Percentiles rank a stretch among this genome's conserved stretches.
Evolutionary conservation across 352 stramenopile species (phyloP).

Genomic region (Phytophthora foliorum): DNA sequence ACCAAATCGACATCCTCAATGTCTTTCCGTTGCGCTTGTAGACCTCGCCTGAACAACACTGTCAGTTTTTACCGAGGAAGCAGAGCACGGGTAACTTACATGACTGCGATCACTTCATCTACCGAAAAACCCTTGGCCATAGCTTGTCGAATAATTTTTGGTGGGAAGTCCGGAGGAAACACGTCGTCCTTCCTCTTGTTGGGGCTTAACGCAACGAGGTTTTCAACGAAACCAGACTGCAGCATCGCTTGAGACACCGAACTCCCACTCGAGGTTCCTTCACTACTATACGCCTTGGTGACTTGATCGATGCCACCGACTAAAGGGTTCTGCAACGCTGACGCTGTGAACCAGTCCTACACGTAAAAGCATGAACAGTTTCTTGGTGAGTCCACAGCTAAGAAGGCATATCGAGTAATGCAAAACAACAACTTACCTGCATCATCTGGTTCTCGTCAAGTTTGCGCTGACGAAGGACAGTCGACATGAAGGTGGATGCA

Average conservation of each 20-base stretch:
- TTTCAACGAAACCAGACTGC: constrained; percentile 50
- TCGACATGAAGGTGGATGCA: constrained; percentile 61
- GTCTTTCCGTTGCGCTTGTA: constrained; percentile 60
- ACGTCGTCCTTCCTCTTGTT: constrained; percentile 57
- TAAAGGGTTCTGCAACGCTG: constrained; percentile 61
- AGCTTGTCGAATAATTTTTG: constrained; percentile 57
- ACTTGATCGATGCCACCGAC: constrained; percentile 44
- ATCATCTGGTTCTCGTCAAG: constrained; percentile 65
- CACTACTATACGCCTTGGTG: constrained; percentile 39
- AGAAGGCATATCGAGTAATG: not conserved
- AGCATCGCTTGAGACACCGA: constrained; percentile 44
- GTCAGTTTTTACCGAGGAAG: not conserved
- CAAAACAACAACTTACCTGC: constrained; percentile 39
- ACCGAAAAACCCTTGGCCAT: constrained; percentile 62
- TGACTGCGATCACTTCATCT: constrained; percentile 60
- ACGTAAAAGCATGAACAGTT: not conserved
- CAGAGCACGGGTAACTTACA: constrained; percentile 40
- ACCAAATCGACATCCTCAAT: constrained; percentile 49
- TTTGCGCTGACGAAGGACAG: constrained; percentile 56
- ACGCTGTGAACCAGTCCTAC: constrained; percentile 65
- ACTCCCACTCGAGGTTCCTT: constrained; percentile 21
- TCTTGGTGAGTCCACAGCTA: not conserved
- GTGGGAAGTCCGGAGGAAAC: constrained; percentile 61
- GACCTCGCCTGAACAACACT: constrained; percentile 46
- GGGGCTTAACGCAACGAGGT: constrained; percentile 58